These are phyloP conservation scores for Cornus suecica DNA, from an alignment of 148 eudicot genomes.

Conservation along the genomic window DNA sequence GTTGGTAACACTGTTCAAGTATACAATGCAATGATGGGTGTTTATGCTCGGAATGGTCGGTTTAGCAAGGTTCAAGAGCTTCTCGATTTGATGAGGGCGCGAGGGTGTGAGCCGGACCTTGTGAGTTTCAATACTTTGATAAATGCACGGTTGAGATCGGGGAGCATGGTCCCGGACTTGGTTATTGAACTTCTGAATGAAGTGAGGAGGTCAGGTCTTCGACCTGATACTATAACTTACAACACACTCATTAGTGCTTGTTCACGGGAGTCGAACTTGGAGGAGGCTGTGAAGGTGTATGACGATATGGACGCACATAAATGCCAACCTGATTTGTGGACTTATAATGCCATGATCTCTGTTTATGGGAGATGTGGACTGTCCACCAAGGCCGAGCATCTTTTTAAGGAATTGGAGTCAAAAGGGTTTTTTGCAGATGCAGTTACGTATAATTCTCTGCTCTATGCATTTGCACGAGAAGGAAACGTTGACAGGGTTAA, in stretches of 20 bases:
- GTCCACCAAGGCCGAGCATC: constrained; percentile 62
- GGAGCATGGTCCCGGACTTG: constrained; percentile 54
- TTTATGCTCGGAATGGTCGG: constrained; percentile 79
- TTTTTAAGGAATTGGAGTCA: constrained; percentile 57
- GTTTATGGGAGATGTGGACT: constrained; percentile 89
- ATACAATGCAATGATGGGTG: constrained; percentile 99
- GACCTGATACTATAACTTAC: constrained; percentile 97
- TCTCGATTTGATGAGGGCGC: constrained; percentile 68
- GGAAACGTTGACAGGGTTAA: constrained; percentile 73
- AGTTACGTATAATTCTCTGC: constrained; percentile 87
- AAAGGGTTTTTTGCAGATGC: constrained; percentile 93
- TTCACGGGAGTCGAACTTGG: constrained; percentile 81
- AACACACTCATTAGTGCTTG: constrained; percentile 97
- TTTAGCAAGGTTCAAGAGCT: constrained; percentile 75
- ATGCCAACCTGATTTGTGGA: constrained; percentile 99
- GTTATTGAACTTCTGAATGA: constrained; percentile 69
- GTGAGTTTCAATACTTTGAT: constrained; percentile 92
- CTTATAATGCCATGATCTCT: constrained; percentile 94
- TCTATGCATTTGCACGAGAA: constrained; percentile 88
- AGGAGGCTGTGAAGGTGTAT: constrained; percentile 80
- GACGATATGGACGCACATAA: constrained; percentile 70
- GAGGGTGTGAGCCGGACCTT: constrained; percentile 87
- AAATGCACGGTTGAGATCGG: constrained; percentile 85
- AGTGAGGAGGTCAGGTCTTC: constrained; percentile 69
- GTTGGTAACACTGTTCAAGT: constrained; percentile 83